A percentile compares a stretch with the other conserved stretches of the same genome.
Conservation (phyloP, 2,329 filamentous ascomycete species). For the Ophiognomonia clavigignenti-juglandacearum region DNA sequence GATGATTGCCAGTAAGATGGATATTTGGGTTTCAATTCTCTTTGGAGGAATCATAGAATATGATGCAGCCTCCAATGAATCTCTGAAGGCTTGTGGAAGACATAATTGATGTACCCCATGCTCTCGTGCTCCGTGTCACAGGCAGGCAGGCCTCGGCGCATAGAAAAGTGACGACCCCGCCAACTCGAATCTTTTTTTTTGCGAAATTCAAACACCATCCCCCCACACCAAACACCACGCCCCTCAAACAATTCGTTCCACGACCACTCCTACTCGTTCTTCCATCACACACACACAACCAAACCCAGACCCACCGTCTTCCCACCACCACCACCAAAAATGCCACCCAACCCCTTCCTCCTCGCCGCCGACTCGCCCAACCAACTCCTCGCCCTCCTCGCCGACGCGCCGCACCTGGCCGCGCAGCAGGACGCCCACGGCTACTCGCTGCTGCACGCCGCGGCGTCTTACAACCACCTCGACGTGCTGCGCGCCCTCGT, state of each 20-base stretch:
- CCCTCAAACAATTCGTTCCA: not conserved
- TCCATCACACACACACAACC: not conserved
- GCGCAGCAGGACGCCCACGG: conserved; percentile 81
- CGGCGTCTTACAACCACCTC: conserved; percentile 85
- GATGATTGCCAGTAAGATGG: too few relatives aligned
- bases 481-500: conserved; percentile 73
- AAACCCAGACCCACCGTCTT: not conserved
- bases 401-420: conserved; percentile 70
- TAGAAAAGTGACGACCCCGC: too few relatives aligned
- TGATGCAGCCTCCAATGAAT: too few relatives aligned
- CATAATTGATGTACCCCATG: too few relatives aligned
- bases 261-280: not conserved
- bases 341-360: conserved; percentile 61
- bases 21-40: too few relatives aligned
- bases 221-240: not conserved
- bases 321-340: too few relatives aligned
- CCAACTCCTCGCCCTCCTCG: conserved; percentile 69
- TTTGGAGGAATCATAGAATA: too few relatives aligned
- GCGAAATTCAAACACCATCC: not conserved
- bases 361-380: conserved; percentile 78
- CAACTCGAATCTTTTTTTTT: too few relatives aligned
- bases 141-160: too few relatives aligned
- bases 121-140: too few relatives aligned
- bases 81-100: too few relatives aligned
- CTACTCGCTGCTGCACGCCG: conserved; percentile 91